A percentile compares a stretch with the other conserved stretches of the same genome.
Conservation (phyloP, 2,329 filamentous ascomycete species). For the Dryadomyces quercivorus region DNA sequence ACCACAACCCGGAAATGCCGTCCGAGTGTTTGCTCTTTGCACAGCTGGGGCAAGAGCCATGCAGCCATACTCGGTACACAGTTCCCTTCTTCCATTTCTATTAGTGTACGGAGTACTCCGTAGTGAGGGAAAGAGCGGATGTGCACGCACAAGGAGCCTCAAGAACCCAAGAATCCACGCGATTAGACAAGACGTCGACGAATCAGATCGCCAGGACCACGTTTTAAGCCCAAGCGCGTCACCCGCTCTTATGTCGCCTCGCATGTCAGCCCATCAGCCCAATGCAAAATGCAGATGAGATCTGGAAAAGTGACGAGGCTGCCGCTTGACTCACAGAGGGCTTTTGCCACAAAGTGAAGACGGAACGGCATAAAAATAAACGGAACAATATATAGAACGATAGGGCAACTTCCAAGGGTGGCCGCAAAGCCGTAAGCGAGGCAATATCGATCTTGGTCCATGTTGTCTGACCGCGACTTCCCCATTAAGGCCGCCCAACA, state of each 20-base stretch:
- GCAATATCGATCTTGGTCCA: neutral
- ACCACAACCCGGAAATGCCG: neutral
- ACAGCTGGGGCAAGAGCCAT: neutral
- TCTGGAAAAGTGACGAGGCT: constrained; percentile 1
- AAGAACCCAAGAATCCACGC: neutral
- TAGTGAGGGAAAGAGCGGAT: neutral
- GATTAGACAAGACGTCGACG: neutral
- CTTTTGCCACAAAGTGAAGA: neutral
- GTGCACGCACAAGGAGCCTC: neutral
- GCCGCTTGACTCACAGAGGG: constrained; percentile 5
- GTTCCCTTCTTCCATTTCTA: neutral
- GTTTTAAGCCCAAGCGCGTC: neutral
- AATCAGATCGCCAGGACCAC: neutral
- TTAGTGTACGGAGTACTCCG: too few species aligned
- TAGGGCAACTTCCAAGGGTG: neutral
- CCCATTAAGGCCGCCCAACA: neutral
- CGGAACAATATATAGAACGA: neutral
- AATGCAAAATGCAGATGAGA: constrained; percentile 1
- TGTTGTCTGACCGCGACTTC: neutral
- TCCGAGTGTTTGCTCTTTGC: too few species aligned
- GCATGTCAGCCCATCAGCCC: neutral
- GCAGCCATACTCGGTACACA: neutral
- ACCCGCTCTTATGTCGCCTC: neutral
- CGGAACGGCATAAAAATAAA: neutral
- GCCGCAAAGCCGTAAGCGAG: neutral